Conservation (phyloP, 805 yeast species). For the Pichia phayaonensis region DNA sequence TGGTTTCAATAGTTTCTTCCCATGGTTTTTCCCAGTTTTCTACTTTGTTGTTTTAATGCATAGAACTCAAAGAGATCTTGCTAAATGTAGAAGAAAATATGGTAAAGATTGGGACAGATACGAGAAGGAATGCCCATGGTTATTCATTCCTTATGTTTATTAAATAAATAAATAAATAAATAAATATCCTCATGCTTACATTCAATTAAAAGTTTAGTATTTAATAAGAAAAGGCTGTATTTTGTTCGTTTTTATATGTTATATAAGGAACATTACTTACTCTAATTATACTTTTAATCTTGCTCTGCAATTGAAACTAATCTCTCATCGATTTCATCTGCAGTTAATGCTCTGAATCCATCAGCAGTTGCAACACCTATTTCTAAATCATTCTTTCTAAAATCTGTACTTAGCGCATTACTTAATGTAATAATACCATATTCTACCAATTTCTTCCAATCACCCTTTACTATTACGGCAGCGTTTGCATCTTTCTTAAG, state of each 20-base stretch:
- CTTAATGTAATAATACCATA: constrained; percentile 81
- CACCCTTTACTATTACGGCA: constrained; percentile 55
- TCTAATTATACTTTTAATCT: constrained; percentile 45
- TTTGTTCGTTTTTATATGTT: background rate
- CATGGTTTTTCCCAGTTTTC: constrained; percentile 93
- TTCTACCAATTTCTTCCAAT: constrained; percentile 85
- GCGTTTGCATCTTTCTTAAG: constrained; percentile 18
- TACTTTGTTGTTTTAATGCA: constrained; percentile 82
- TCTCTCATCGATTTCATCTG: constrained; percentile 92
- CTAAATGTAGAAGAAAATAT: constrained; percentile 78
- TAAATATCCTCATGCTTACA: no score
- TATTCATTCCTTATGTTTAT: constrained; percentile 82
- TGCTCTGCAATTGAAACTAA: constrained; percentile 92
- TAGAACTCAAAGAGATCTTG: constrained; percentile 81
- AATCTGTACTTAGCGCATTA: constrained; percentile 84
- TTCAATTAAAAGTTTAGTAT: background rate
- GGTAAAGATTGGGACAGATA: constrained; percentile 93
- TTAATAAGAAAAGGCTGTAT: background rate
- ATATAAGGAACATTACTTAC: background rate
- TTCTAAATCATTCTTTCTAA: constrained; percentile 88
- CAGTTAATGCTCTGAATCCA: constrained; percentile 63
- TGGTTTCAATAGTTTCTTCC: constrained; percentile 82
- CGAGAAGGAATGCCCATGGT: constrained; percentile 79
- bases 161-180: no score
- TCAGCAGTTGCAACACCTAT: constrained; percentile 75